Conservation (phyloP, 768 basidiomycete genomes). For the Pholiota microspora region DNA sequence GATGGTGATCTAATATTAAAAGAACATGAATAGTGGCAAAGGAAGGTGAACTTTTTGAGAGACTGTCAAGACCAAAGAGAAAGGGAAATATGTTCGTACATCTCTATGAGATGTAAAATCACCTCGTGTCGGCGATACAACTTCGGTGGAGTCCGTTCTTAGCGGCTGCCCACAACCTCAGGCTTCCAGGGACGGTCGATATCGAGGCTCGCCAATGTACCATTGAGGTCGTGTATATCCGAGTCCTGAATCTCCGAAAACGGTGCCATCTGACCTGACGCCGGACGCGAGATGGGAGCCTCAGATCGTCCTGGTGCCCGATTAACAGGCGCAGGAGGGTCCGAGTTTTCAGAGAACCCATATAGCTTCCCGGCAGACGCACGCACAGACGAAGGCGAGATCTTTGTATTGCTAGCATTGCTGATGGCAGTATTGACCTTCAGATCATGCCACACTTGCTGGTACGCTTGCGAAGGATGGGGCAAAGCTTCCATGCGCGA, state of each 20-base stretch:
- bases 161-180: slow-evolving; percentile 17
- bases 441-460: slow-evolving; percentile 37
- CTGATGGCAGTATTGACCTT: slow-evolving; percentile 25
- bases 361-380: slow-evolving; percentile 46
- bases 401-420: slow-evolving; percentile 25
- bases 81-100: slow-evolving; percentile 6
- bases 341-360: slow-evolving; percentile 43
- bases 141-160: slow-evolving; percentile 1
- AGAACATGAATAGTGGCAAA: slow-evolving; percentile 18
- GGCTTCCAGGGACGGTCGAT: slow-evolving; percentile 41
- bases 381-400: slow-evolving; percentile 43
- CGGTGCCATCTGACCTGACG: slow-evolving; percentile 42
- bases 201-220: slow-evolving; percentile 73
- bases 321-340: slow-evolving; percentile 35
- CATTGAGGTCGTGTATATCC: slow-evolving; percentile 66
- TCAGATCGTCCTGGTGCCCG: slow-evolving; percentile 43
- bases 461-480: slow-evolving; percentile 48
- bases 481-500: slow-evolving; percentile 41
- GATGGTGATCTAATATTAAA: slow-evolving; percentile 28
- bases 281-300: slow-evolving; percentile 50
- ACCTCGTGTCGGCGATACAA: neutral
- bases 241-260: slow-evolving; percentile 40
- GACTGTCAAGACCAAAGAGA: slow-evolving; percentile 3
- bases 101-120: neutral
- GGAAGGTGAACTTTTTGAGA: slow-evolving; percentile 10